Percentiles rank a stretch among this genome's conserved stretches.
These are phyloP conservation scores for Gnomoniopsis sp. DNA, from an alignment of 2,329 filamentous ascomycete species.

Conservation along the genomic window DNA sequence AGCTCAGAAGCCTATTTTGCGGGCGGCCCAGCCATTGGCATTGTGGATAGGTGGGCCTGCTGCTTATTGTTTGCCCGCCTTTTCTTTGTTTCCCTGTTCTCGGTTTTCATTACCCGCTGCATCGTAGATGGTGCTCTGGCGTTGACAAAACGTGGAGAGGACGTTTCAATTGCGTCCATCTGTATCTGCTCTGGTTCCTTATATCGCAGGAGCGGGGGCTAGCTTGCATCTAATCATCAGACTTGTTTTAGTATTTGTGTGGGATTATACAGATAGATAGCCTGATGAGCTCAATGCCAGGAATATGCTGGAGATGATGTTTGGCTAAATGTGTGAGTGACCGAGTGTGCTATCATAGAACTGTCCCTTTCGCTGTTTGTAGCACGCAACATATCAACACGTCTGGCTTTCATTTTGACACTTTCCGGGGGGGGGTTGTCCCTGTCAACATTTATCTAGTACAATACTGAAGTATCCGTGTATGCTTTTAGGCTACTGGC, in stretches of 20 bases:
- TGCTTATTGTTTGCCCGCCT: not conserved
- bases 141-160: conserved; percentile 4
- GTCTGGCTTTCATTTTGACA: too few relatives aligned
- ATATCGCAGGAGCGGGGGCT: too few relatives aligned
- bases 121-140: conserved; percentile 16
- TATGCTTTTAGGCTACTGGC: too few relatives aligned
- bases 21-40: not conserved
- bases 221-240: conserved; percentile 9
- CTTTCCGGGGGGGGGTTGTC: too few relatives aligned
- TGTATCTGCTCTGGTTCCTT: not conserved
- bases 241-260: conserved; percentile 4
- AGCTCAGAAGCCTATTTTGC: not conserved
- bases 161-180: not conserved
- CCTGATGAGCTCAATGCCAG: conserved; percentile 6
- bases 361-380: too few relatives aligned
- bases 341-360: too few relatives aligned
- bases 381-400: too few relatives aligned
- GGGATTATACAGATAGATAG: conserved; percentile 14
- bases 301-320: not conserved
- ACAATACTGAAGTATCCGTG: too few relatives aligned
- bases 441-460: too few relatives aligned
- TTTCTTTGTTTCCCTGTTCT: not conserved
- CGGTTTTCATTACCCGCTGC: not conserved
- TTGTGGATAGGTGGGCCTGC: conserved; percentile 8
- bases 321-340: not conserved